phyloP scores from a whole-genome alignment of 179 eudicot species.

The Carnegiea gigantea region DNA sequence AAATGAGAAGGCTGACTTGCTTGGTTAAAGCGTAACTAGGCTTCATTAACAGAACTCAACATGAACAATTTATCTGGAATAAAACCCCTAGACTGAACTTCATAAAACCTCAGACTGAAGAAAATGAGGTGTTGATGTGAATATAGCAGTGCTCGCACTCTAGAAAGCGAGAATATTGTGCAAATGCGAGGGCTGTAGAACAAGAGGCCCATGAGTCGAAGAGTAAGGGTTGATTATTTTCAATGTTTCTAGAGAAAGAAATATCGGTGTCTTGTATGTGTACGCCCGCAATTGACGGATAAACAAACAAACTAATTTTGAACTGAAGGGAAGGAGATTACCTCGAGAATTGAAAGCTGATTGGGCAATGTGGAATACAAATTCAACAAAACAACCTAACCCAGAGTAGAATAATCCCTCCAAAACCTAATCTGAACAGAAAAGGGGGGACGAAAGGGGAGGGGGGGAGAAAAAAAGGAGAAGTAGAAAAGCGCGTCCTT shows the following conservation, averaged over 20 bases:
- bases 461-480: too few species aligned
- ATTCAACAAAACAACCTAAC: conserved; percentile 37
- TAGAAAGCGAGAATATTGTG: background rate
- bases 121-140: background rate
- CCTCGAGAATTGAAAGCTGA: background rate
- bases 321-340: background rate
- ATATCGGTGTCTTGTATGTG: background rate
- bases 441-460: too few species aligned
- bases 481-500: too few species aligned
- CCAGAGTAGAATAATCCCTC: conserved; percentile 26
- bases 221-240: background rate
- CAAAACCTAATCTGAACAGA: background rate
- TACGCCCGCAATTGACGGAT: background rate
- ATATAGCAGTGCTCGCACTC: background rate
- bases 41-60: too few species aligned
- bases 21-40: too few species aligned
- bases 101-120: background rate
- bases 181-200: too few species aligned
- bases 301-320: background rate
- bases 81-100: too few species aligned
- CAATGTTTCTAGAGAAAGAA: conserved; percentile 1
- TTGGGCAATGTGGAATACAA: conserved; percentile 1
- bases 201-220: background rate
- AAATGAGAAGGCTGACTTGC: too few species aligned
- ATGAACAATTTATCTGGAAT: background rate